phyloP scores from a whole-genome alignment of 495 filamentous ascomycete genomes.

The Terfezia boudieri region DNA sequence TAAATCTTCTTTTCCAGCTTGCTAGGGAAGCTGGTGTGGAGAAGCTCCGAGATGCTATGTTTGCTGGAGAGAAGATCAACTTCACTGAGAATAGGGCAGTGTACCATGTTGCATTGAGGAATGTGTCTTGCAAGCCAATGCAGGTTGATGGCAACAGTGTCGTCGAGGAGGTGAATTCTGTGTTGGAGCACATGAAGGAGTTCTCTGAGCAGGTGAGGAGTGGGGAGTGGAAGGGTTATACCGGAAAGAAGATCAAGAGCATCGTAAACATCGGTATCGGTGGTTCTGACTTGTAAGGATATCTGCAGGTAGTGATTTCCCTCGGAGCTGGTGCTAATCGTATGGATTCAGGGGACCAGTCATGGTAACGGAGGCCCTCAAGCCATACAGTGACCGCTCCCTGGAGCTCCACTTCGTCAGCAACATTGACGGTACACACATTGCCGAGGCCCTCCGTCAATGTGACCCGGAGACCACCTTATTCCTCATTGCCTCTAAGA shows the following conservation, averaged over 20 bases:
- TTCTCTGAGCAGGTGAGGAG: conserved; percentile 87
- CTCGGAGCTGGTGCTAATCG: not conserved
- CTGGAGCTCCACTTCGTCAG: conserved; percentile 92
- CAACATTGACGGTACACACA: conserved; percentile 97
- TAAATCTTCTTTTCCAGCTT: conserved; percentile 64
- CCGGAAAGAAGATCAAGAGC: conserved; percentile 89
- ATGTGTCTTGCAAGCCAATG: conserved; percentile 65
- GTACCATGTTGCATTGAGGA: conserved; percentile 84
- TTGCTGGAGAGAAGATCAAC: conserved; percentile 93
- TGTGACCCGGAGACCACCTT: conserved; percentile 92
- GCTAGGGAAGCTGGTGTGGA: conserved; percentile 80
- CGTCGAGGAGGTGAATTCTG: conserved; percentile 77
- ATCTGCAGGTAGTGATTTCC: too few species aligned
- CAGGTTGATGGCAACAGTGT: conserved; percentile 87
- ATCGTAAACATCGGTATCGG: conserved; percentile 97
- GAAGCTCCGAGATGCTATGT: conserved; percentile 90
- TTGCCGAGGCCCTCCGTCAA: conserved; percentile 72
- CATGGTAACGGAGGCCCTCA: conserved; percentile 94
- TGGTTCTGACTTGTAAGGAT: conserved; percentile 80
- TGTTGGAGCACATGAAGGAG: conserved; percentile 89
- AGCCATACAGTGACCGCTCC: conserved; percentile 68
- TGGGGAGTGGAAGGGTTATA: conserved; percentile 94
- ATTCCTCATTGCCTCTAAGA: conserved; percentile 96
- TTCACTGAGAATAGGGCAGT: conserved; percentile 94
- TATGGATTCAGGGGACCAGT: conserved; percentile 57